These are phyloP conservation scores for Cytospora schulzeri DNA, from an alignment of 2,329 filamentous ascomycete species.

Conservation along the genomic window DNA sequence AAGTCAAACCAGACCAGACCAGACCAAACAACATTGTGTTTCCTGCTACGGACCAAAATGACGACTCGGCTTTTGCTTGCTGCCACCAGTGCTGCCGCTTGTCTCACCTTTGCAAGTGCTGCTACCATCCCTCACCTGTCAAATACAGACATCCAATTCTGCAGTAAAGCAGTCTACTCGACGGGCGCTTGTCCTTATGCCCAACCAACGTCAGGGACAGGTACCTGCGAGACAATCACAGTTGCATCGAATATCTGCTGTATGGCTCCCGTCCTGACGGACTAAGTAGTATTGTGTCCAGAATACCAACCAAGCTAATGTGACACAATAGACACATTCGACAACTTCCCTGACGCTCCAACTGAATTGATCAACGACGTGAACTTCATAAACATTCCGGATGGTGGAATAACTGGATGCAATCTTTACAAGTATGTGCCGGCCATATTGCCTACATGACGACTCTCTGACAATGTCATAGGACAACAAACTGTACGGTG, in stretches of 20 bases:
- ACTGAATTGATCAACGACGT: slow-evolving; percentile 4
- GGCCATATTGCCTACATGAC: background rate
- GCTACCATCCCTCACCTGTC: background rate
- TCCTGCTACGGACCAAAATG: background rate
- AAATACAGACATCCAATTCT: slow-evolving; percentile 15
- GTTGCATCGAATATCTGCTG: slow-evolving; percentile 16
- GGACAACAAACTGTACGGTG: slow-evolving; percentile 17
- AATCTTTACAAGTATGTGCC: slow-evolving; percentile 20
- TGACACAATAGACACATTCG: slow-evolving; percentile 13
- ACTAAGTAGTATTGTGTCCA: background rate
- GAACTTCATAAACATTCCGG: slow-evolving; percentile 19
- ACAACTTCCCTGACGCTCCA: slow-evolving; percentile 9
- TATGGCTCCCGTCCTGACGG: background rate
- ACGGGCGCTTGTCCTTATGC: slow-evolving; percentile 20
- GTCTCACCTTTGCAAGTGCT: background rate
- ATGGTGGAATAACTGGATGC: slow-evolving; percentile 5
- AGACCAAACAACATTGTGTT: background rate
- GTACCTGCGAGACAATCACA: slow-evolving; percentile 10
- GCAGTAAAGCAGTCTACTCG: slow-evolving; percentile 12
- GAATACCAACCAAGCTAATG: background rate
- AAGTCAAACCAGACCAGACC: too few relatives aligned
- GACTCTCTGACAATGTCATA: background rate
- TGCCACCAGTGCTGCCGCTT: background rate
- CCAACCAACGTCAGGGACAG: slow-evolving; percentile 17
- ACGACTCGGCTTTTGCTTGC: background rate